These are phyloP conservation scores for Trypanosoma theileri DNA, from an alignment of 208 protist species.

Conservation along the genomic window DNA sequence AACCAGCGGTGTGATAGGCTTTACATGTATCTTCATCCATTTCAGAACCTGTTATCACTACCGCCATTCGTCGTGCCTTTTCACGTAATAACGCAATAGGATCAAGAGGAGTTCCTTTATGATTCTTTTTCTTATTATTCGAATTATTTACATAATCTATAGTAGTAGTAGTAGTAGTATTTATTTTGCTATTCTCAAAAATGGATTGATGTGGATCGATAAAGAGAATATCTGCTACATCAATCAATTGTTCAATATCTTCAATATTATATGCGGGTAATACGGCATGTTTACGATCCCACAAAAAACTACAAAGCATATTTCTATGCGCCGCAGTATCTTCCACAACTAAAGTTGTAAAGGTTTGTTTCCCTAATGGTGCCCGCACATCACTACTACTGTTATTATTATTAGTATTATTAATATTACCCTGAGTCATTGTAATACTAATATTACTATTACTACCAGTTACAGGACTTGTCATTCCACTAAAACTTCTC, in stretches of 20 bases:
- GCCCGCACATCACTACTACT: not conserved
- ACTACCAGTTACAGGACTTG: not conserved
- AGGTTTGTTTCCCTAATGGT: conserved; percentile 21
- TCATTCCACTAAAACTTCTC: not conserved
- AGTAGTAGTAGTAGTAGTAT: too few relatives aligned
- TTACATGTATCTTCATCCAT: conserved; percentile 61
- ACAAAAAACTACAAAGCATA: conserved; percentile 86
- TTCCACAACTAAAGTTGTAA: conserved; percentile 85
- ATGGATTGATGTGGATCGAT: conserved; percentile 84
- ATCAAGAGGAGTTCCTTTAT: conserved; percentile 24
- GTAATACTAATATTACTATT: not conserved
- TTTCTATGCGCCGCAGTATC: conserved; percentile 81
- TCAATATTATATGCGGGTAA: conserved; percentile 67
- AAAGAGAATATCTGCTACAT: conserved; percentile 84
- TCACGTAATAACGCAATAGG: conserved; percentile 73
- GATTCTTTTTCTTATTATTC: too few relatives aligned
- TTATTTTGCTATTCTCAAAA: conserved; percentile 19
- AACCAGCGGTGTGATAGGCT: conserved; percentile 77
- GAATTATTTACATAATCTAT: too few relatives aligned
- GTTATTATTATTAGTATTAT: too few relatives aligned
- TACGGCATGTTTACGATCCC: conserved; percentile 87
- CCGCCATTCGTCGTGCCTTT: conserved; percentile 74
- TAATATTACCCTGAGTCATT: not conserved
- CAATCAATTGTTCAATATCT: conserved; percentile 69
- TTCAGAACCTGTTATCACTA: conserved; percentile 69